Base-by-base conservation (phyloP, 163 green algal genomes). In the Scenedesmus sp. region DNA sequence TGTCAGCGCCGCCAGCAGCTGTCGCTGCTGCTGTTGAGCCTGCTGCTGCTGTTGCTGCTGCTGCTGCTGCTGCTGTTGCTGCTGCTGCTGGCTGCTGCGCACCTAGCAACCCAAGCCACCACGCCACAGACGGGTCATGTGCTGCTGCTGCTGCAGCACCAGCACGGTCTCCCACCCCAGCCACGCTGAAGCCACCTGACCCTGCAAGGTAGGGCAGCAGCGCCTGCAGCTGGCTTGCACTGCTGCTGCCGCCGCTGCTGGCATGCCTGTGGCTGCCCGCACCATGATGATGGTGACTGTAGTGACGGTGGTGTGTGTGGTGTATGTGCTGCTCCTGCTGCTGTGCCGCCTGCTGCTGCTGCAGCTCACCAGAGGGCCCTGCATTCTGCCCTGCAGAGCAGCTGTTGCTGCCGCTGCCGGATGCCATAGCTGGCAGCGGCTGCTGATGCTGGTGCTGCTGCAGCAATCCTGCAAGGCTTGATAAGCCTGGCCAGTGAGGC, bases 201-300 rank as follows among this genome's bases (percentile, higher is more conserved):
- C 65, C 65, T 20, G 65, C 65, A 26, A 76, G 65, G 65, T 40
- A 76, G 4, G 65, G 65, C 73, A 82, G 37, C 73, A 46, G 59
- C 83, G 22, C 20, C 56, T 82, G 84, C 43, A 44, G 44, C 59
- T 89, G 37, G 40, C 84, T 44, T 61, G 61, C 22, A 33, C 26
- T 30, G 85, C 46, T 83, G 85, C 84, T 79, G 83, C 83, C n/a
- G 46, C 85, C 46, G 85, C 85, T 83, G 85, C 85, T 90, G 15
- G 30, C 65, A 10, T 76, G 65, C 30, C 65, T 76, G 65, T 76
- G 37, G 83, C 83, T 88, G 83, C 56, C 30, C 33, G 46, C 13
- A n/a, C 49, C n/a, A 13, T 68, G 24, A 72, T 76, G 65, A 30
- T 76, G 65, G 7, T 76, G 65, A 24, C 35, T 26, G 65, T 82